These are phyloP conservation scores for Ciborinia camelliae DNA, from an alignment of 2,329 filamentous ascomycete genomes.

Conservation along the genomic window DNA sequence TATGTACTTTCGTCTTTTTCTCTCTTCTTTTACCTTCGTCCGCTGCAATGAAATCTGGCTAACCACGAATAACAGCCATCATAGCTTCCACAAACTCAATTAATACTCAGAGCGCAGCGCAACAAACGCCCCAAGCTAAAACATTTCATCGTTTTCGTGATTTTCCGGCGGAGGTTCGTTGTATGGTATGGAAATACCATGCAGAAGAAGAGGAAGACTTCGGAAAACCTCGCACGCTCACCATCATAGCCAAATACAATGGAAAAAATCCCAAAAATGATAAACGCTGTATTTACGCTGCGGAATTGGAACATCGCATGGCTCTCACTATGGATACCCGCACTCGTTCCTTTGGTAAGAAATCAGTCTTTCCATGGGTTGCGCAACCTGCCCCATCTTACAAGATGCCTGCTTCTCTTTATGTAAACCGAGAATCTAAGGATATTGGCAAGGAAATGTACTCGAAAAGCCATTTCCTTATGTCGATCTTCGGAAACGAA, in stretches of 20 bases:
- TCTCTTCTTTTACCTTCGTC: background rate
- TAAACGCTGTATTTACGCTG: background rate
- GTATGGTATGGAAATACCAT: background rate
- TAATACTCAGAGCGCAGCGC: background rate
- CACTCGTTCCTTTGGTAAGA: background rate
- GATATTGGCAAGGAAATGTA: background rate
- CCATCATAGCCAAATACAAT: background rate
- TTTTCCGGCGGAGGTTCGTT: background rate
- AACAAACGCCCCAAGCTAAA: background rate
- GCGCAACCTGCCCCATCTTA: background rate
- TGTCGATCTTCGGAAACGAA: background rate
- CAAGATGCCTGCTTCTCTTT: background rate
- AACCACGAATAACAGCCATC: background rate
- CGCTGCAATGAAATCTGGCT: background rate
- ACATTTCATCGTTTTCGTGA: background rate
- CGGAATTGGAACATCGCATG: background rate
- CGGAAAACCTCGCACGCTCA: background rate
- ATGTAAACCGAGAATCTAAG: background rate
- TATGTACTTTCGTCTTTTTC: background rate
- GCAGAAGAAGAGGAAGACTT: background rate
- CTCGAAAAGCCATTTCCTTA: background rate
- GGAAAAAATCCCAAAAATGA: background rate
- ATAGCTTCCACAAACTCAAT: background rate
- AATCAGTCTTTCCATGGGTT: background rate
- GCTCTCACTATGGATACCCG: background rate